Conservation (phyloP, 2,329 filamentous ascomycete species). For the Aspergillus sp. region DNA sequence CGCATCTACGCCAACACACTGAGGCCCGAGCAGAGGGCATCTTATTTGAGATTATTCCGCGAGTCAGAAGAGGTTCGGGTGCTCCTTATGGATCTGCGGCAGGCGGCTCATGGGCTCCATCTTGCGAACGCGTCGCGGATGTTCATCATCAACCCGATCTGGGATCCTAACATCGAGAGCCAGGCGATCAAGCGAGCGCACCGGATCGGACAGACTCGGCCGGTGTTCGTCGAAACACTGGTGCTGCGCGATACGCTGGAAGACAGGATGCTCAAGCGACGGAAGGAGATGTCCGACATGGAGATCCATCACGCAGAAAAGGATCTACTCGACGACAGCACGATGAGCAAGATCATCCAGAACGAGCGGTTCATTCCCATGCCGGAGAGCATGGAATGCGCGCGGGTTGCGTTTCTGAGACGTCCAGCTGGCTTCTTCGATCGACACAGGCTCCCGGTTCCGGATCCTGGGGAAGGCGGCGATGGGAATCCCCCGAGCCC, state of each 20-base stretch:
- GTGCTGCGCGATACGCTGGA: slow-evolving; percentile 74
- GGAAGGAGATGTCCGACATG: slow-evolving; percentile 61
- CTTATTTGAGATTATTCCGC: slow-evolving; percentile 74
- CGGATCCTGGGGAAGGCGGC: slow-evolving; percentile 16
- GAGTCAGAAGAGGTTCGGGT: slow-evolving; percentile 60
- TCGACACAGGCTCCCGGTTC: slow-evolving; percentile 27
- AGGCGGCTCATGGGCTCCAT: slow-evolving; percentile 81
- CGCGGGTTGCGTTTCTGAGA: neutral
- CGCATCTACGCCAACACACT: slow-evolving; percentile 49
- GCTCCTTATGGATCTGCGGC: slow-evolving; percentile 80
- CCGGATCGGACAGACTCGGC: slow-evolving; percentile 70
- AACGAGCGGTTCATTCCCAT: slow-evolving; percentile 43
- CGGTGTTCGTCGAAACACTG: slow-evolving; percentile 77
- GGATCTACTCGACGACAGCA: slow-evolving; percentile 48
- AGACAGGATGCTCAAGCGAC: slow-evolving; percentile 67
- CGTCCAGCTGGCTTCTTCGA: slow-evolving; percentile 23
- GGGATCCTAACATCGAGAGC: slow-evolving; percentile 73
- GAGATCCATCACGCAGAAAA: slow-evolving; percentile 48
- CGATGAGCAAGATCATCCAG: slow-evolving; percentile 51
- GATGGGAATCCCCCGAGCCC: too few species aligned
- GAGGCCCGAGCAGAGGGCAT: slow-evolving; percentile 53
- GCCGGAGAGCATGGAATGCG: slow-evolving; percentile 18
- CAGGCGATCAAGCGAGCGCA: slow-evolving; percentile 88
- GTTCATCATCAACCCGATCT: slow-evolving; percentile 81
- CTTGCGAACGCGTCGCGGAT: slow-evolving; percentile 74